Conservation (phyloP, 164 flowering plant genomes). For the Liquidambar formosana region DNA sequence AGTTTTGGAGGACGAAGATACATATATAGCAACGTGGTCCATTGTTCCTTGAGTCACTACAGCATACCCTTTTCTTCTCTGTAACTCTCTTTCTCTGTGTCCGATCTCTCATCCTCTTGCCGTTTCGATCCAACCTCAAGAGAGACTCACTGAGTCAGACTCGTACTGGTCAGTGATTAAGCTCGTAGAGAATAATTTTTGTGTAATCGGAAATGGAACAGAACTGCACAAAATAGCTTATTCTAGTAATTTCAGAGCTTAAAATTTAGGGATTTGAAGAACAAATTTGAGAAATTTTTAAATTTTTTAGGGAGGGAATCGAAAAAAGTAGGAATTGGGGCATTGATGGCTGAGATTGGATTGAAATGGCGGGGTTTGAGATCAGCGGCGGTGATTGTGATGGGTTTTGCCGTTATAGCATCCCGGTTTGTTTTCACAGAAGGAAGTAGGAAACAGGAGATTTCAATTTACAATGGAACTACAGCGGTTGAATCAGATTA, state of each 20-base stretch:
- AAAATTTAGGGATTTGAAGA: no score
- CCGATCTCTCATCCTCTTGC: background rate
- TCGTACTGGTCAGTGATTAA: no score
- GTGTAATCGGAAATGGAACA: no score
- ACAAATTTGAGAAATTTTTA: background rate
- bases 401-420: conserved; percentile 14
- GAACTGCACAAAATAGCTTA: no score
- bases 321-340: background rate
- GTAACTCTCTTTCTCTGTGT: background rate
- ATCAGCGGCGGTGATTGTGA: background rate
- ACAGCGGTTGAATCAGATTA: conserved; percentile 10
- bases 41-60: background rate
- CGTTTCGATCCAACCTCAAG: no score
- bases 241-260: no score
- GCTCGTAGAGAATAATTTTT: no score
- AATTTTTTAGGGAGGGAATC: conserved; percentile 1
- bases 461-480: conserved; percentile 1
- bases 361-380: conserved; percentile 5
- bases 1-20: no score
- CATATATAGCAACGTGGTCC: no score
- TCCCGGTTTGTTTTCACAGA: conserved; percentile 12
- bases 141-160: no score
- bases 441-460: conserved; percentile 5
- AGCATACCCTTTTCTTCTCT: background rate
- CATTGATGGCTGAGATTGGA: conserved; percentile 18